Conservation (phyloP, 352 stramenopile species). For the Stramenopiles sp. region DNA sequence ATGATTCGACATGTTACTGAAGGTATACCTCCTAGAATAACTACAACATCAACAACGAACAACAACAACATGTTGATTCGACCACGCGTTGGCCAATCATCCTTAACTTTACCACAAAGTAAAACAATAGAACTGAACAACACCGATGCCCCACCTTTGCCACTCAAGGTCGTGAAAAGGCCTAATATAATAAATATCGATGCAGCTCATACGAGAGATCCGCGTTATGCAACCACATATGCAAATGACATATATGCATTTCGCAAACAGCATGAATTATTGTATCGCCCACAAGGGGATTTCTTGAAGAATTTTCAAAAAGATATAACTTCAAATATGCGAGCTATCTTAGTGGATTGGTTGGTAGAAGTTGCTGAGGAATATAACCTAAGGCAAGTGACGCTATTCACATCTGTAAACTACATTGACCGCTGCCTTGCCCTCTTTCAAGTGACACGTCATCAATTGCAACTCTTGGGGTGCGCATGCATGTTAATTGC, state of each 20-base stretch:
- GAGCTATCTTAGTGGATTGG: conserved; percentile 35
- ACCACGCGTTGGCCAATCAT: too few species aligned
- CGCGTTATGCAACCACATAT: not conserved
- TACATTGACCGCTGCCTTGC: conserved; percentile 26
- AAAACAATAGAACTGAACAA: not conserved
- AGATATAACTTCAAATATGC: conserved; percentile 34
- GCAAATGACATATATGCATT: not conserved
- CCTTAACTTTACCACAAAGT: too few species aligned
- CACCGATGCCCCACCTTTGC: not conserved
- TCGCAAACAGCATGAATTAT: not conserved
- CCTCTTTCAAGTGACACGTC: conserved; percentile 16
- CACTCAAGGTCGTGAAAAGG: not conserved
- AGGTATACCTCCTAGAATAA: too few species aligned
- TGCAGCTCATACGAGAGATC: not conserved
- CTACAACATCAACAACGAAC: too few species aligned
- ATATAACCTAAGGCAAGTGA: conserved; percentile 27
- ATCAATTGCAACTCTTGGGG: conserved; percentile 26
- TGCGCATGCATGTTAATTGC: conserved; percentile 43
- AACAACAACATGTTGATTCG: too few species aligned
- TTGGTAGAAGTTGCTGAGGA: conserved; percentile 30
- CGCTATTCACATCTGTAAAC: conserved; percentile 28
- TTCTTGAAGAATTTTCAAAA: conserved; percentile 18
- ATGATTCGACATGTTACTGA: not conserved
- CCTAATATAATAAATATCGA: not conserved
- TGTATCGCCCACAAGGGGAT: not conserved